A percentile compares a stretch with the other conserved stretches of the same genome.
Evolutionary conservation across 1,284 basidiomycete genomes (phyloP).

Genomic region (Trametes polyzona): DNA sequence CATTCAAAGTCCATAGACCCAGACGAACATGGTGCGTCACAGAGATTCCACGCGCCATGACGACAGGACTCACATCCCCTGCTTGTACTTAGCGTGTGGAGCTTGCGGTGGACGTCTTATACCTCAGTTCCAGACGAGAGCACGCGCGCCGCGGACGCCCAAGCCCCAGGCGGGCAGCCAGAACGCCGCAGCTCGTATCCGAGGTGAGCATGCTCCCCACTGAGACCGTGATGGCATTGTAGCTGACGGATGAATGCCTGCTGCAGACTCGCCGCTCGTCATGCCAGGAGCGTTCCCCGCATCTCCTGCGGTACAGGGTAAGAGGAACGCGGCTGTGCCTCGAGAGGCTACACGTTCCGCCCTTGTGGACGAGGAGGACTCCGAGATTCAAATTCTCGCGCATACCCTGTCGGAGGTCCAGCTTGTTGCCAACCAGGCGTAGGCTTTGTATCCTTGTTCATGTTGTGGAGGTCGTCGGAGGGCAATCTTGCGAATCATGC

Average conservation of each 20-base stretch:
- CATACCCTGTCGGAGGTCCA: conserved; percentile 16
- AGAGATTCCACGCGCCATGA: neutral
- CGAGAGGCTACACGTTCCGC: too few species aligned
- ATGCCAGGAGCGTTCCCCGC: conserved; percentile 19
- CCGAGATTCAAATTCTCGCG: conserved; percentile 24
- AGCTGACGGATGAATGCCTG: neutral
- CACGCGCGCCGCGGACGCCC: conserved; percentile 39
- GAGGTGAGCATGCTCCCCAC: conserved; percentile 42
- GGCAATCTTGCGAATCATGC: too few species aligned
- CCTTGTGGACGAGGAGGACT: conserved; percentile 10
- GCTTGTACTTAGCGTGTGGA: conserved; percentile 46
- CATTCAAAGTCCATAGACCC: conserved; percentile 78
- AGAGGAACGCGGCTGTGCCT: neutral
- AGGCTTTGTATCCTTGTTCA: too few species aligned
- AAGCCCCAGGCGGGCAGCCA: conserved; percentile 44
- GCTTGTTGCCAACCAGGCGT: neutral
- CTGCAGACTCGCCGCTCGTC: conserved; percentile 41
- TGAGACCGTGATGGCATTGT: too few species aligned
- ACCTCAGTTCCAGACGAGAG: conserved; percentile 51
- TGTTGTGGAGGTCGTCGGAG: too few species aligned
- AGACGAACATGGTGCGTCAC: conserved; percentile 55
- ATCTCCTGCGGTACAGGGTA: conserved; percentile 3
- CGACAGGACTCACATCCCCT: neutral
- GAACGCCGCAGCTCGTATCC: conserved; percentile 48
- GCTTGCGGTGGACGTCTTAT: conserved; percentile 54